phyloP scores from a whole-genome alignment of 768 basidiomycete genomes.

The Termitomyces sp. region DNA sequence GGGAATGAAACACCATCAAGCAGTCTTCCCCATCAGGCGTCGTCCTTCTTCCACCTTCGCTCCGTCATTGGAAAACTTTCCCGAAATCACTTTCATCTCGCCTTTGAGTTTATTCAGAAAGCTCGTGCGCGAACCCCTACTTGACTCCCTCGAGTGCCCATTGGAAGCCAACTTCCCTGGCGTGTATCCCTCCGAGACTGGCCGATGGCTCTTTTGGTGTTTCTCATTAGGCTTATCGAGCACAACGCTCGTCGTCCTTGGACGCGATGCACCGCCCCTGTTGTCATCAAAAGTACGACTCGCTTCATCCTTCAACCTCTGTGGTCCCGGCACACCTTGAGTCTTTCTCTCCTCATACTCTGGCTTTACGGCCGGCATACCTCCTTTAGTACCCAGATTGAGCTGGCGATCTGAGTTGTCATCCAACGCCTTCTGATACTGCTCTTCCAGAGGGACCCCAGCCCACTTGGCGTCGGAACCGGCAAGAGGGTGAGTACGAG shows the following conservation, averaged over 20 bases:
- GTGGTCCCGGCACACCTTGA: neutral
- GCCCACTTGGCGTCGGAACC: conserved; percentile 11
- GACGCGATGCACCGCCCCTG: neutral
- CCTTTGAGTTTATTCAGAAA: conserved; percentile 33
- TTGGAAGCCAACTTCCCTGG: neutral
- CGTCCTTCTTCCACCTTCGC: conserved; percentile 31
- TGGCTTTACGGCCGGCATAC: neutral
- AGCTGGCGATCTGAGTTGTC: conserved; percentile 11
- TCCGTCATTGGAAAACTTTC: conserved; percentile 29
- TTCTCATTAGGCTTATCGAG: neutral
- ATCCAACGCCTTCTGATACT: conserved; percentile 15
- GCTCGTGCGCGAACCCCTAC: conserved; percentile 11
- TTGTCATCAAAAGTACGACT: neutral
- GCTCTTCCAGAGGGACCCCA: conserved; percentile 13
- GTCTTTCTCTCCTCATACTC: neutral
- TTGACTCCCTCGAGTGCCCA: neutral
- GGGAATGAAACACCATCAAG: neutral
- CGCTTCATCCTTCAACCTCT: neutral
- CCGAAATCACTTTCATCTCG: conserved; percentile 32
- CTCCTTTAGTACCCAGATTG: neutral
- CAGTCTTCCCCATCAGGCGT: conserved; percentile 24
- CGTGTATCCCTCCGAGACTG: neutral
- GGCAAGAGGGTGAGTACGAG: conserved; percentile 15
- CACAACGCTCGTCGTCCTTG: conserved; percentile 1
- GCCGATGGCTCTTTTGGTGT: neutral